Conservation (phyloP, 108 stramenopile species). For the Cylindrotheca fusiformis region DNA sequence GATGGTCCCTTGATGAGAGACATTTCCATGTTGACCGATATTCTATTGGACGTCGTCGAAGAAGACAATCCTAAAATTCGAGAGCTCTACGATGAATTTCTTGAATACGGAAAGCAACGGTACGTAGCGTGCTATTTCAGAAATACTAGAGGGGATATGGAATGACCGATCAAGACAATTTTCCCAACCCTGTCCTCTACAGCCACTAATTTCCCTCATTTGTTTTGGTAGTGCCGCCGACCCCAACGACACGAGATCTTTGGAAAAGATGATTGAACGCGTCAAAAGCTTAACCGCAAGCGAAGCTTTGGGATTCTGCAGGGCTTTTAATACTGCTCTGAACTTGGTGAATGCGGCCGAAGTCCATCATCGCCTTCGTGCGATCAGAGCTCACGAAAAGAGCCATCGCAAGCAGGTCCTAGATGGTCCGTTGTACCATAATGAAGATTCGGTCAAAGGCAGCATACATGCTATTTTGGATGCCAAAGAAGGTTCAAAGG, state of each 20-base stretch:
- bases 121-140: constrained; percentile 7
- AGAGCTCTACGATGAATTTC: constrained; percentile 63
- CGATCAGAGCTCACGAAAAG: constrained; percentile 39
- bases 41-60: constrained; percentile 67
- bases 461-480: constrained; percentile 65
- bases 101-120: constrained; percentile 60
- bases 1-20: constrained; percentile 54
- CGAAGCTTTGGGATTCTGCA: constrained; percentile 72
- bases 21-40: constrained; percentile 70
- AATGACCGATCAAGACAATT: no score
- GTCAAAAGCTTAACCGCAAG: constrained; percentile 47
- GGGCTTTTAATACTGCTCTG: constrained; percentile 67
- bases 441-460: constrained; percentile 74
- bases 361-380: constrained; percentile 78
- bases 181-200: no score
- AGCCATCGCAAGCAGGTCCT: constrained; percentile 1
- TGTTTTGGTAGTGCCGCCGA: constrained; percentile 31
- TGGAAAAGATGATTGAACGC: constrained; percentile 59
- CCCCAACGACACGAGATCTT: constrained; percentile 33
- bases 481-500: constrained; percentile 35
- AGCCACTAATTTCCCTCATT: background rate
- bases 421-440: constrained; percentile 67
- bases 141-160: no score
- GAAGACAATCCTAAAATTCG: constrained; percentile 60
- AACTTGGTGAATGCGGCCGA: constrained; percentile 83